Percentiles rank a stretch among this genome's conserved stretches.
Evolutionary conservation across 805 yeast genomes (phyloP).

Genomic region (Sugiyamaella marilandica): DNA sequence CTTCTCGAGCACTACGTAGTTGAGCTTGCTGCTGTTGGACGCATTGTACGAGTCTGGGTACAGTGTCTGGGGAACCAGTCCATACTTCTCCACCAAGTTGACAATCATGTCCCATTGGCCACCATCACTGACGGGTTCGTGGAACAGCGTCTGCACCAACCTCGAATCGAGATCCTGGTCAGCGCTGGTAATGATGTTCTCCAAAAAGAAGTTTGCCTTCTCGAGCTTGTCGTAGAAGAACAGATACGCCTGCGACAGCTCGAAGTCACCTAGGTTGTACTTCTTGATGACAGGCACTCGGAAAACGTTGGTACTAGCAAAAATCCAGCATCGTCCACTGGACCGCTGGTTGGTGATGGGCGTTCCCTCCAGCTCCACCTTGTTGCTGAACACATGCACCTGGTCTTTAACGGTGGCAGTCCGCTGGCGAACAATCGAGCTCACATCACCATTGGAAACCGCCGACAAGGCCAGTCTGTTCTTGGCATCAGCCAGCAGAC

Average conservation of each 20-base stretch:
- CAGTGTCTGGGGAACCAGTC: slow-evolving; percentile 66
- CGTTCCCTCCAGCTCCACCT: slow-evolving; percentile 47
- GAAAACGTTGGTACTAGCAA: slow-evolving; percentile 74
- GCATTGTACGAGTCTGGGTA: slow-evolving; percentile 68
- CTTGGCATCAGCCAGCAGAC: slow-evolving; percentile 44
- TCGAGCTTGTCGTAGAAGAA: slow-evolving; percentile 86
- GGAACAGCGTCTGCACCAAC: slow-evolving; percentile 58
- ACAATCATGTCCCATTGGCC: slow-evolving; percentile 87
- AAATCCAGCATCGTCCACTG: slow-evolving; percentile 86
- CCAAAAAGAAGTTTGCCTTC: slow-evolving; percentile 74
- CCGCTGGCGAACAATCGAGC: slow-evolving; percentile 34
- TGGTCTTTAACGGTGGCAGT: slow-evolving; percentile 15
- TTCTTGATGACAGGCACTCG: slow-evolving; percentile 58
- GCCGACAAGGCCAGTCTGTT: slow-evolving; percentile 52
- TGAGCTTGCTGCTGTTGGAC: slow-evolving; percentile 49
- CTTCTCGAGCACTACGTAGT: slow-evolving; percentile 61
- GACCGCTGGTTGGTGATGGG: slow-evolving; percentile 74
- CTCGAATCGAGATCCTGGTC: slow-evolving; percentile 65
- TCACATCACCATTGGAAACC: slow-evolving; percentile 44
- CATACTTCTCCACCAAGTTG: slow-evolving; percentile 74
- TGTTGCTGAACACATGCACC: slow-evolving; percentile 39
- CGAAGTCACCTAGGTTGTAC: slow-evolving; percentile 62
- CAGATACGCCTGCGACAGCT: slow-evolving; percentile 72
- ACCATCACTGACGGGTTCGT: slow-evolving; percentile 73
- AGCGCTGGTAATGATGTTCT: slow-evolving; percentile 67